Evolutionary conservation across 371 early-diverging fungal species (phyloP).

Genomic region (Mycotypha africana): DNA sequence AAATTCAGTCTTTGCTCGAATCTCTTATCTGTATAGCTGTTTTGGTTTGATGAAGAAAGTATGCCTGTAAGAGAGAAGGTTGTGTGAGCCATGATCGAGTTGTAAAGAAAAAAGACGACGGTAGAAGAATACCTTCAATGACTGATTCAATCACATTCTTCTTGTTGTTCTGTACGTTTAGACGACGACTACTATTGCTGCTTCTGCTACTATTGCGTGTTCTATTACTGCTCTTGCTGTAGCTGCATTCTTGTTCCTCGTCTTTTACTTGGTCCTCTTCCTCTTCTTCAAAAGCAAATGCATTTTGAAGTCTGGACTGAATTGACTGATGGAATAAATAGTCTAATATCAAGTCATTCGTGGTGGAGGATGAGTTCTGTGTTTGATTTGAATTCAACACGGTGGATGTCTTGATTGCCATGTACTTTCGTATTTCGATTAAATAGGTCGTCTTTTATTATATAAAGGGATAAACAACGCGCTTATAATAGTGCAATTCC

Average conservation of each 20-base stretch:
- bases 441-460: slow-evolving; percentile 4
- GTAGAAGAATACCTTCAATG: slow-evolving; percentile 27
- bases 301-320: slow-evolving; percentile 37
- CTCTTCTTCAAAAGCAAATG: slow-evolving; percentile 19
- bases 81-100: not conserved
- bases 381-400: too few species aligned
- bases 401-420: too few species aligned
- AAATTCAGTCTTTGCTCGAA: slow-evolving; percentile 56
- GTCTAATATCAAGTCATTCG: slow-evolving; percentile 56
- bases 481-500: too few species aligned
- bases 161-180: too few species aligned
- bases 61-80: slow-evolving; percentile 8
- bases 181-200: too few species aligned
- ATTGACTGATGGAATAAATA: slow-evolving; percentile 54
- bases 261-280: slow-evolving; percentile 9
- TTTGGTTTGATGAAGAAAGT: slow-evolving; percentile 39
- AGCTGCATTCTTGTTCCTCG: too few species aligned
- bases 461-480: too few species aligned
- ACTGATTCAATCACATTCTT: slow-evolving; percentile 47
- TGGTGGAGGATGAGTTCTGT: slow-evolving; percentile 15
- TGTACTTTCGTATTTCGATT: not conserved
- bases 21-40: slow-evolving; percentile 36
- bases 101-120: not conserved
- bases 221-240: too few species aligned
- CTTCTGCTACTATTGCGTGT: too few species aligned